Conservation (phyloP, 179 eudicot genomes). For the Silene coronaria region DNA sequence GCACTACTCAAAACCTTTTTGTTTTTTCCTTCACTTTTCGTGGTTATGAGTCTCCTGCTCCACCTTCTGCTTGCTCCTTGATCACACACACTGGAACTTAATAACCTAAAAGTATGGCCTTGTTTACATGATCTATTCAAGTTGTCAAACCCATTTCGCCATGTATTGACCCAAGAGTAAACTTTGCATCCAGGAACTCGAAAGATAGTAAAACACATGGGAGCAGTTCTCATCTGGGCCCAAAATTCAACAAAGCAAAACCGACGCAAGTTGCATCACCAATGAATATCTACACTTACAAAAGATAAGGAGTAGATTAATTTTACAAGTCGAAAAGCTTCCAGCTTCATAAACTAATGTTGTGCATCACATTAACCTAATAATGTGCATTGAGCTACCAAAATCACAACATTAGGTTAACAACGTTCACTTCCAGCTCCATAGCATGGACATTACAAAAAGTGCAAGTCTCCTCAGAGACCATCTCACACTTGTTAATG, state of each 20-base stretch:
- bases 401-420: no score
- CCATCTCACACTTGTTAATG: no score
- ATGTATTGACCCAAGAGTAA: constrained; percentile 46
- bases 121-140: constrained; percentile 28
- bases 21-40: constrained; percentile 39
- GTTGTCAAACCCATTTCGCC: constrained; percentile 43
- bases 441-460: no score
- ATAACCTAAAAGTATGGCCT: constrained; percentile 32
- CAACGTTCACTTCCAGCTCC: no score
- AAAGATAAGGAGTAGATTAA: background rate
- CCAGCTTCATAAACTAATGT: no score
- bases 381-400: no score
- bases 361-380: no score
- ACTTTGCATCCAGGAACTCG: constrained; percentile 58
- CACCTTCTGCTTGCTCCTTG: constrained; percentile 48
- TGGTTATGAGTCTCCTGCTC: constrained; percentile 44
- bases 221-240: constrained; percentile 52
- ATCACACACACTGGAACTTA: constrained; percentile 38
- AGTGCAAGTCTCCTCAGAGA: no score
- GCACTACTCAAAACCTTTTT: constrained; percentile 38
- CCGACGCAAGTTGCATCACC: constrained; percentile 24
- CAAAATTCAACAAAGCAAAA: constrained; percentile 15
- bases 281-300: constrained; percentile 24
- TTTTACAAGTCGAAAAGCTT: background rate
- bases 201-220: constrained; percentile 61